Evolutionary conservation across 345 rosid genomes (phyloP).

Genomic region (Iberis pinnata): DNA sequence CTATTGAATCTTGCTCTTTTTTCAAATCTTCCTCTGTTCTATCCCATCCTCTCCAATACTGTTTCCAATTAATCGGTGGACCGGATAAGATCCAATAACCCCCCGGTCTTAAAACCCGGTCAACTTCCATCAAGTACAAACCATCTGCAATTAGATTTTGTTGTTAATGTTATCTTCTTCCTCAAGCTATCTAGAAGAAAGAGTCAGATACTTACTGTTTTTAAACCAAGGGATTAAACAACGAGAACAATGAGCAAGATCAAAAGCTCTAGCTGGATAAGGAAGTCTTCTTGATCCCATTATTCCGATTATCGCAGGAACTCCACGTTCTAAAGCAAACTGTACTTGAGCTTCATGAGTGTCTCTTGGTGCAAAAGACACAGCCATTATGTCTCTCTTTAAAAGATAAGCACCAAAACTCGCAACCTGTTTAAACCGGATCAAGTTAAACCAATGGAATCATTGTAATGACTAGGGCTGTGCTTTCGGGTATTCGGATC

Average conservation of each 20-base stretch:
- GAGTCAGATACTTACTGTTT: conserved; percentile 35
- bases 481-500: too few relatives aligned
- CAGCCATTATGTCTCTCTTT: conserved; percentile 62
- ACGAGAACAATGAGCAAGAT: conserved; percentile 96
- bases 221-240: conserved; percentile 86
- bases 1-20: conserved; percentile 81
- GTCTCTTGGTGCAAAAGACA: conserved; percentile 97
- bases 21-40: conserved; percentile 74
- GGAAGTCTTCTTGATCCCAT: conserved; percentile 86
- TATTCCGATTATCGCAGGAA: conserved; percentile 86
- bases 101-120: conserved; percentile 88
- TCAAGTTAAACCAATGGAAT: not conserved
- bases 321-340: conserved; percentile 95
- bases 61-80: conserved; percentile 89
- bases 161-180: conserved; percentile 15
- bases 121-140: conserved; percentile 76
- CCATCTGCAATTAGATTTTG: conserved; percentile 47
- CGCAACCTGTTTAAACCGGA: conserved; percentile 53
- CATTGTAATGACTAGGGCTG: too few relatives aligned
- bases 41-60: conserved; percentile 92
- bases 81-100: conserved; percentile 97
- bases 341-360: conserved; percentile 97
- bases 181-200: not conserved
- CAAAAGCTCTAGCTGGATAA: conserved; percentile 92
- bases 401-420: conserved; percentile 94